phyloP scores from a whole-genome alignment of 1,139 yeast species.

The Hyphopichia fennica region DNA sequence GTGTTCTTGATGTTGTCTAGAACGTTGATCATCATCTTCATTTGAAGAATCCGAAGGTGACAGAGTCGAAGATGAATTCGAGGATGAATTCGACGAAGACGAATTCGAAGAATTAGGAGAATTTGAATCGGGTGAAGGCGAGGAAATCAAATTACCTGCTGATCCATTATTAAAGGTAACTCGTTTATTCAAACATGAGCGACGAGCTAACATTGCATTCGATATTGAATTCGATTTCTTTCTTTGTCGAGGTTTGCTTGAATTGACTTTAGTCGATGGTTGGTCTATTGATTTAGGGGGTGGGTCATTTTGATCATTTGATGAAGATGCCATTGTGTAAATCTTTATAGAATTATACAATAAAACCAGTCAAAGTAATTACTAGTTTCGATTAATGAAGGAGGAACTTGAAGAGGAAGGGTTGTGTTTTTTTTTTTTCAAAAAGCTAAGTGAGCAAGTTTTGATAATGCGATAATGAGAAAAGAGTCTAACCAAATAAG shows the following conservation, averaged over 20 bases:
- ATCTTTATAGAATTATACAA: too few relatives aligned
- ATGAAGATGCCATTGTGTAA: too few relatives aligned
- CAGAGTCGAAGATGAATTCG: slow-evolving; percentile 8
- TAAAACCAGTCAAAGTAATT: too few relatives aligned
- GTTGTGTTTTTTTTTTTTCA: too few relatives aligned
- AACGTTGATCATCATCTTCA: slow-evolving; percentile 8
- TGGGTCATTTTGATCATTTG: not conserved
- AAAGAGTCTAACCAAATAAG: too few relatives aligned
- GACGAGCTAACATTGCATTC: slow-evolving; percentile 11
- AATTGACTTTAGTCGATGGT: too few relatives aligned
- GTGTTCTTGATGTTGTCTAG: not conserved
- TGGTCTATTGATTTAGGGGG: not conserved
- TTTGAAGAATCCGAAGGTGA: slow-evolving; percentile 6
- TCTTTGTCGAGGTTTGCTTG: slow-evolving; percentile 4
- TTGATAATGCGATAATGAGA: too few relatives aligned
- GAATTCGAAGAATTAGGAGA: not conserved
- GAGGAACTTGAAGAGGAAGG: too few relatives aligned
- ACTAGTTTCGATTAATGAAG: too few relatives aligned
- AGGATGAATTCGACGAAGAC: not conserved
- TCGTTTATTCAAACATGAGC: slow-evolving; percentile 5
- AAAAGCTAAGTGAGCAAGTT: too few relatives aligned
- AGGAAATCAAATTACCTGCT: not conserved
- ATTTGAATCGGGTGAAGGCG: not conserved
- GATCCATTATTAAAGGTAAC: slow-evolving; percentile 6
- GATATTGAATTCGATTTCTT: slow-evolving; percentile 12